Conservation (phyloP, 2,329 filamentous ascomycete genomes). For the Colletotrichum acutatum region DNA sequence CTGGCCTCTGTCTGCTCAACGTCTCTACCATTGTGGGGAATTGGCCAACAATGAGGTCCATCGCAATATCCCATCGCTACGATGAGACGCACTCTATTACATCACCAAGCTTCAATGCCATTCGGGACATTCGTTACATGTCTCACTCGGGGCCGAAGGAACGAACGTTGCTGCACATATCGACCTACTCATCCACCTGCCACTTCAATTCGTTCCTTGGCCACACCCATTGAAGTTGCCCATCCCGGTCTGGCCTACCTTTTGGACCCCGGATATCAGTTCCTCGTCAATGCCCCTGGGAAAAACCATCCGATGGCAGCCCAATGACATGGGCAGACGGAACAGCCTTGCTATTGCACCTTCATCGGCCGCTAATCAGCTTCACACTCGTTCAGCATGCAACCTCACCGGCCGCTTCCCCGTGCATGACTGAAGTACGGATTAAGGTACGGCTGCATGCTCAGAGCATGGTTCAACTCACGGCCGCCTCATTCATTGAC, state of each 20-base stretch:
- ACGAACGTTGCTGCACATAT: slow-evolving; percentile 5
- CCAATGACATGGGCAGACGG: slow-evolving; percentile 11
- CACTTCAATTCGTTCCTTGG: slow-evolving; percentile 16
- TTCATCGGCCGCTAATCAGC: slow-evolving; percentile 27
- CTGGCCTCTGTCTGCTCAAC: neutral
- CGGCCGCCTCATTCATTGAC: slow-evolving; percentile 25
- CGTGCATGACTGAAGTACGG: slow-evolving; percentile 32
- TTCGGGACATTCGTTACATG: neutral
- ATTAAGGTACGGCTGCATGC: slow-evolving; percentile 35
- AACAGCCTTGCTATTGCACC: slow-evolving; percentile 21
- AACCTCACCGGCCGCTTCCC: slow-evolving; percentile 30
- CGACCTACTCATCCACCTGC: slow-evolving; percentile 1
- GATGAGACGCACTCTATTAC: slow-evolving; percentile 13
- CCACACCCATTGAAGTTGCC: slow-evolving; percentile 19
- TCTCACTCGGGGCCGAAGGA: slow-evolving; percentile 6
- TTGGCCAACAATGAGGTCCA: slow-evolving; percentile 2
- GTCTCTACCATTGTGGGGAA: slow-evolving; percentile 13
- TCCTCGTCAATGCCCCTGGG: slow-evolving; percentile 11
- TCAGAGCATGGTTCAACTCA: slow-evolving; percentile 20
- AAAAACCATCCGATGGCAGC: slow-evolving; percentile 15
- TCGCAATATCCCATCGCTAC: slow-evolving; percentile 25
- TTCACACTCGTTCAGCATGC: slow-evolving; percentile 19
- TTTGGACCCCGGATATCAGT: slow-evolving; percentile 24
- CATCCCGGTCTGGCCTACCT: slow-evolving; percentile 20
- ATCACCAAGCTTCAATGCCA: slow-evolving; percentile 6